These are phyloP conservation scores for Umbellularia californica DNA, from an alignment of 164 flowering plant genomes.

Conservation along the genomic window DNA sequence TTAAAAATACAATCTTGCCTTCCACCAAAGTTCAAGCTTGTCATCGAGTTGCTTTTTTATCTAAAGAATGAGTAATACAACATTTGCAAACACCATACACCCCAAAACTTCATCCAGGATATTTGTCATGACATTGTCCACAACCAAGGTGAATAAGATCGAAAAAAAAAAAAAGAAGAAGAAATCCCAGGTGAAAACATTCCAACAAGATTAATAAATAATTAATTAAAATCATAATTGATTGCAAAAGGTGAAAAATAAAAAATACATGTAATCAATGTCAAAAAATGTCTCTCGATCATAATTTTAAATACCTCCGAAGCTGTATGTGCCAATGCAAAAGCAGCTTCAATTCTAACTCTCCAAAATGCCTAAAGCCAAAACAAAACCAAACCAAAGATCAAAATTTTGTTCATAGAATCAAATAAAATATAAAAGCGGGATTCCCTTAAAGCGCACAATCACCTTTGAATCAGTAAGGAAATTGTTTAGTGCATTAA, in stretches of 20 bases:
- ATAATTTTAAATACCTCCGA: slow-evolving; percentile 56
- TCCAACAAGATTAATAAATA: too few relatives aligned
- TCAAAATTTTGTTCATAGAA: not conserved
- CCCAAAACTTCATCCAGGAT: too few relatives aligned
- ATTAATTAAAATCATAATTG: too few relatives aligned
- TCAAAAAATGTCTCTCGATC: not conserved
- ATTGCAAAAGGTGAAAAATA: not conserved
- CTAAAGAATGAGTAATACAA: too few relatives aligned
- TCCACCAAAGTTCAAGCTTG: too few relatives aligned
- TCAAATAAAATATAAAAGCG: not conserved
- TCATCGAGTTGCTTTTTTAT: too few relatives aligned
- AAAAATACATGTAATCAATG: not conserved
- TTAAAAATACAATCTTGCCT: too few relatives aligned
- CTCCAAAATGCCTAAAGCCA: slow-evolving; percentile 85
- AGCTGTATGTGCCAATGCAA: slow-evolving; percentile 81
- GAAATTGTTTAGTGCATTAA: slow-evolving; percentile 75
- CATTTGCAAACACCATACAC: too few relatives aligned
- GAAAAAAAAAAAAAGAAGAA: not conserved
- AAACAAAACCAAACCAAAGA: not conserved
- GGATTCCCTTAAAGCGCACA: not conserved
- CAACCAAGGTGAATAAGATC: not conserved
- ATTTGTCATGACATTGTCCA: too few relatives aligned
- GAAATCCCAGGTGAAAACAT: not conserved
- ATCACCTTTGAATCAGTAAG: slow-evolving; percentile 80
- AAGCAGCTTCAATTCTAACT: slow-evolving; percentile 89